Evolutionary conservation across 495 filamentous ascomycete species (phyloP), one percentile per base, ranked within the genome.

Genomic region (Aspergillus mulundensis): DNA sequence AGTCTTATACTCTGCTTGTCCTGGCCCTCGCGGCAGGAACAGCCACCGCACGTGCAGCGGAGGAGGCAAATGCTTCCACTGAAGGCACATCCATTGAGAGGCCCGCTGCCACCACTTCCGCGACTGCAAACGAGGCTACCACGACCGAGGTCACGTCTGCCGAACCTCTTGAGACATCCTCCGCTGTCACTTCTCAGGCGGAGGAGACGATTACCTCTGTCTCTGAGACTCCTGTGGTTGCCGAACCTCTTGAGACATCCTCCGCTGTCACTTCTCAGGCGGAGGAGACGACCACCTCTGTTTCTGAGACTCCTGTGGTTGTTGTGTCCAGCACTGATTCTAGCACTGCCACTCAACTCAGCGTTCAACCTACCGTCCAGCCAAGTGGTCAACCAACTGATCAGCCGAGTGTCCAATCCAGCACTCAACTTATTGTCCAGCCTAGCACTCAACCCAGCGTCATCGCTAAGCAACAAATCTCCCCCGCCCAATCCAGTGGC

Each of bases 11-110:
- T 28, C 23, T 58, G 38, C 20, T 55, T 34, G 59, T 57, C 18
- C 43, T 65, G 46, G 59, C 62, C 57, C 46, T 65, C 43, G 62
- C 54, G 21, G 62, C 59, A 4, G 39, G 53, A 48, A 58, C 62
- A 42, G 62, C 53, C 36, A 56, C 45, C 16, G 62, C 62, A 23
- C 21, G 16, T 10, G 39, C 36, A 2, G 30, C 50, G 14, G 38
- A 53, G 11, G 23, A 53, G 19, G 21, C 23, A 28, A 24, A 32
- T 5, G 32, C 23, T 7, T 28, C 34, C 1, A 20, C 12, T 41
- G 49, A 51, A 23, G 16, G 19, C 49, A 28, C 34, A 15, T 19
- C 36, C 21, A n/a, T 51, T 5, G 36, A 51, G 7, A 15, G 18
- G 15, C 23, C 44, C 16, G 25, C 12, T 30, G 38, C 38, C 23